Evolutionary conservation across 2,329 filamentous ascomycete genomes (phyloP).

Genomic region (Apiospora marii): DNA sequence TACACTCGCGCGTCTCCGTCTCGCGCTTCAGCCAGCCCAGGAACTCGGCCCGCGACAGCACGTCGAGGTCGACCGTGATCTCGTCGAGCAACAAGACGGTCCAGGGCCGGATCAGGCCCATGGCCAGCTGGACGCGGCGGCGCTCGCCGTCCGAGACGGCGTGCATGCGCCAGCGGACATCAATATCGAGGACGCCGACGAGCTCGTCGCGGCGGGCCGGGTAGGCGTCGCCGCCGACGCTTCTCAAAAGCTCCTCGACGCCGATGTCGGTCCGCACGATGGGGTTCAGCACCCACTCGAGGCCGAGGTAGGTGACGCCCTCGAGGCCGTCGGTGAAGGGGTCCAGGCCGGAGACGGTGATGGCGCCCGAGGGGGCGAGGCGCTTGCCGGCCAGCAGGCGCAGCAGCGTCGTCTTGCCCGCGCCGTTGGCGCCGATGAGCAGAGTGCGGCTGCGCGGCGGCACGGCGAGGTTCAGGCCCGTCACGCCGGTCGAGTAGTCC

Average conservation of each 20-base stretch:
- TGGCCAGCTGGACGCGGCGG: conserved; percentile 90
- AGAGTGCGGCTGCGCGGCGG: conserved; percentile 87
- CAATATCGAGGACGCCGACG: conserved; percentile 87
- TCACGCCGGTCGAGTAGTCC: conserved; percentile 81
- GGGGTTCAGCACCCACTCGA: conserved; percentile 98
- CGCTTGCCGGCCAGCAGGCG: conserved; percentile 95
- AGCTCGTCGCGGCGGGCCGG: conserved; percentile 85
- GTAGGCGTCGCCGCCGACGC: conserved; percentile 87
- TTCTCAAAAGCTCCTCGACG: conserved; percentile 82
- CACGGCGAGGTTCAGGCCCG: conserved; percentile 76
- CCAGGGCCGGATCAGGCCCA: conserved; percentile 94
- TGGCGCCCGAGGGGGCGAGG: conserved; percentile 78
- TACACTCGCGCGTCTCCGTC: conserved; percentile 82
- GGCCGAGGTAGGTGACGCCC: conserved; percentile 94
- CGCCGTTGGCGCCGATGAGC: conserved; percentile 94
- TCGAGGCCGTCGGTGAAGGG: conserved; percentile 91
- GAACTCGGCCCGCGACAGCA: conserved; percentile 85
- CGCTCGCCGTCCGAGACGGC: conserved; percentile 93
- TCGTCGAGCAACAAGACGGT: conserved; percentile 90
- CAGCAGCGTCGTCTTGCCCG: conserved; percentile 95
- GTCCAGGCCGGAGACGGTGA: conserved; percentile 83
- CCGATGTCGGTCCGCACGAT: conserved; percentile 96
- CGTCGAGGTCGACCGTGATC: conserved; percentile 95
- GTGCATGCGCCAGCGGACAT: conserved; percentile 89
- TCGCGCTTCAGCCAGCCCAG: conserved; percentile 85